Evolutionary conservation across 768 basidiomycete species (phyloP), one percentile per base, ranked within the genome.

Genomic region (Lactifluus subvellereus): DNA sequence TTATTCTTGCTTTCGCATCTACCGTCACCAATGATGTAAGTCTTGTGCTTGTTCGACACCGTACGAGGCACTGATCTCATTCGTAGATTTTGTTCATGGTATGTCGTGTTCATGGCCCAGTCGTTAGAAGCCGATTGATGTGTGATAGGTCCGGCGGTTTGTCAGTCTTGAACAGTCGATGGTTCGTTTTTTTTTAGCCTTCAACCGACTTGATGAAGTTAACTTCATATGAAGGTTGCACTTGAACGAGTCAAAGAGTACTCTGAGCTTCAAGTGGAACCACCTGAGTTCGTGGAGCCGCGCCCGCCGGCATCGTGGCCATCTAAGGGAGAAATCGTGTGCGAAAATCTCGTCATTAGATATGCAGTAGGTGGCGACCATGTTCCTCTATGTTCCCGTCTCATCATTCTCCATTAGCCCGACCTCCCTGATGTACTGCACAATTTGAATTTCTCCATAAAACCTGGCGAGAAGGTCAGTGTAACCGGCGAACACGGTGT

Each of bases 211-310:
- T 59, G 30, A 9, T 56, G 27, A 16, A n/a, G 13, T 42, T 49
- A 9, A 32, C 35, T 35, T 40, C n/a, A 8, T 69, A 22, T 51
- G 54, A 59, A 89, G 88, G 88, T 92, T 67, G 87, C 90, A 37
- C 76, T 93, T 40, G 93, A 95, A 72, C 87, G 94, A 56, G 84
- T 96, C 72, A 94, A 94, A 71, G 94, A 96, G 75, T 95, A 89
- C 72, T 88, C 92, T 4, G 89, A 93, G 66, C 74, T 94, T 33
- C 72, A 77, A 47, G 81, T 81, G 32, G 94, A 98, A 76, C 81
- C 87, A 9, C 79, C 92, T 1, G 94, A 98, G 71, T 91, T 88
- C 69, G 72, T 91, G 48, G 92, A 97, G 62, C 92, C 91, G 4
- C 78, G 92, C n/a, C 94, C 94, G 5, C 79, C 85, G 0, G 75